phyloP scores from a whole-genome alignment of 371 early-diverging fungal genomes.

The Chytridium lagenaria region DNA sequence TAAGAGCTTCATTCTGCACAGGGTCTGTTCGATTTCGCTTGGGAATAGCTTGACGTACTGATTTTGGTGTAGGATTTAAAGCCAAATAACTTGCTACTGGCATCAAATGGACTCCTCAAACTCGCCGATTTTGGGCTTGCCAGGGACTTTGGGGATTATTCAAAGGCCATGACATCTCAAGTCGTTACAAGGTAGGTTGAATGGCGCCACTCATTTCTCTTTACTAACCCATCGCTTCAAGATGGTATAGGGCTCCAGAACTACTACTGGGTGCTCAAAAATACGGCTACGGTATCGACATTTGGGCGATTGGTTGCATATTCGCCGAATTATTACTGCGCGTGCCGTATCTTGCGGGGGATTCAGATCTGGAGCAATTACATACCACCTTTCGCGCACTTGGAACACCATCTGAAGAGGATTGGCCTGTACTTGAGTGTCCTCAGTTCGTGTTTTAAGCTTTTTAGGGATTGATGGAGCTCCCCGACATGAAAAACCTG shows the following conservation, averaged over 20 bases:
- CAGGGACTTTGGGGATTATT: slow-evolving; percentile 88
- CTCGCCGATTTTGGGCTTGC: slow-evolving; percentile 99
- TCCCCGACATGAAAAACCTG: slow-evolving; percentile 71
- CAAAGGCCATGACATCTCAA: slow-evolving; percentile 83
- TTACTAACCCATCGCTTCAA: slow-evolving; percentile 33
- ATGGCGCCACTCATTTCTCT: too few relatives aligned
- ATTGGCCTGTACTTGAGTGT: slow-evolving; percentile 86
- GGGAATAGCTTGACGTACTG: background rate
- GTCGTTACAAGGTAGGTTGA: slow-evolving; percentile 88
- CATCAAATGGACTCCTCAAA: slow-evolving; percentile 88
- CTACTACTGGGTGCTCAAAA: slow-evolving; percentile 91
- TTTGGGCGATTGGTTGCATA: slow-evolving; percentile 99
- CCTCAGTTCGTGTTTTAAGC: slow-evolving; percentile 38
- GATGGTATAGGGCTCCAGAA: slow-evolving; percentile 99
- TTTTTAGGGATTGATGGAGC: slow-evolving; percentile 67
- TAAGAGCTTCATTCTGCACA: slow-evolving; percentile 89
- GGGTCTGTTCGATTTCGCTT: slow-evolving; percentile 60
- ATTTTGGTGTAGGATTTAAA: slow-evolving; percentile 84
- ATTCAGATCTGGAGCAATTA: slow-evolving; percentile 94
- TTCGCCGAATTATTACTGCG: slow-evolving; percentile 99
- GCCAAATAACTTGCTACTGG: slow-evolving; percentile 99
- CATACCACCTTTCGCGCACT: slow-evolving; percentile 93
- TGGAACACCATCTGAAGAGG: slow-evolving; percentile 96
- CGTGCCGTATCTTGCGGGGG: slow-evolving; percentile 94
- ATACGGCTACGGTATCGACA: slow-evolving; percentile 93